Conservation (phyloP, 768 basidiomycete genomes). For the Lentinula boryana region DNA sequence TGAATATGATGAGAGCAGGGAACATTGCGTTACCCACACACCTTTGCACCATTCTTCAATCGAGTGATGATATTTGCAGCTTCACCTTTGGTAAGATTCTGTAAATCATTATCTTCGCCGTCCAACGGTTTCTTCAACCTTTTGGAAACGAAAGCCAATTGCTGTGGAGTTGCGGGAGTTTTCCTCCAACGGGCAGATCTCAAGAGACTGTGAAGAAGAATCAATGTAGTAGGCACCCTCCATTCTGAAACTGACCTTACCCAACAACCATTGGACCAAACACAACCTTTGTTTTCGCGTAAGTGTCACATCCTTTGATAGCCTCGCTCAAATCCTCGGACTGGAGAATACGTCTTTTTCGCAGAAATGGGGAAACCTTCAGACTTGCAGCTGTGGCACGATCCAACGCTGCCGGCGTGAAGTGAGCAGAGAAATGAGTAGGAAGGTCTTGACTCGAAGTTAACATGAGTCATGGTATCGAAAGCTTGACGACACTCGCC, state of each 20-base stretch:
- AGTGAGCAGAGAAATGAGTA: constrained; percentile 43
- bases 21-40: constrained; percentile 19
- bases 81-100: constrained; percentile 64
- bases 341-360: constrained; percentile 45
- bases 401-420: constrained; percentile 46
- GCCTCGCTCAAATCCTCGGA: constrained; percentile 54
- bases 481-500: constrained; percentile 17
- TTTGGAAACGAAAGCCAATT: constrained; percentile 51
- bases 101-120: constrained; percentile 23
- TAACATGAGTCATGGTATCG: not conserved
- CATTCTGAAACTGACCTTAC: constrained; percentile 27
- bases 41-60: constrained; percentile 71
- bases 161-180: constrained; percentile 52
- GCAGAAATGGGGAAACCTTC: constrained; percentile 48
- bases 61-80: constrained; percentile 77
- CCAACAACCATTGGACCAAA: constrained; percentile 41
- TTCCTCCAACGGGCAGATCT: constrained; percentile 65
- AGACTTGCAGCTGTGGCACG: constrained; percentile 34
- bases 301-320: constrained; percentile 66
- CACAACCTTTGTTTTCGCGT: constrained; percentile 49
- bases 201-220: constrained; percentile 31
- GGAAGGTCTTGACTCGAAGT: constrained; percentile 18
- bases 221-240: not conserved
- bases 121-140: constrained; percentile 22
- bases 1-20: not conserved